A percentile compares a stretch with the other conserved stretches of the same genome.
These are phyloP conservation scores for Diaporthe batatas DNA, from an alignment of 2,329 filamentous ascomycete genomes.

Conservation along the genomic window DNA sequence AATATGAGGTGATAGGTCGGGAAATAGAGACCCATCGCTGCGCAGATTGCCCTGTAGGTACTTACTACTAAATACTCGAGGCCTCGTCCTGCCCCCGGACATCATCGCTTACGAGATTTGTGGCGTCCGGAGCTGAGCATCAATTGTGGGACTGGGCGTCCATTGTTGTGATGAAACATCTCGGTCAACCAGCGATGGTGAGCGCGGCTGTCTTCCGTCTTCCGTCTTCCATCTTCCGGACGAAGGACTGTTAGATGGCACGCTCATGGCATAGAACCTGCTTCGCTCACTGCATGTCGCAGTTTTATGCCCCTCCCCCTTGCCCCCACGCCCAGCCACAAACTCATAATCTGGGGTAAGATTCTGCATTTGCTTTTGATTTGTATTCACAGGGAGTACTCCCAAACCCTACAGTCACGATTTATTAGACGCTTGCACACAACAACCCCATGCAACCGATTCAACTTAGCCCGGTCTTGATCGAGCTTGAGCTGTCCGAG, in stretches of 20 bases:
- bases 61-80: neutral
- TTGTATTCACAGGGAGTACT: too few relatives aligned
- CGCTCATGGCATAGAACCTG: constrained; percentile 1
- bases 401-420: too few relatives aligned
- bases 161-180: neutral
- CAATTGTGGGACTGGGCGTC: constrained; percentile 7
- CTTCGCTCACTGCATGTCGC: neutral
- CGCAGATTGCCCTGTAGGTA: neutral
- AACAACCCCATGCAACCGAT: neutral
- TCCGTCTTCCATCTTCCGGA: constrained; percentile 1
- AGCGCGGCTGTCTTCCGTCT: neutral
- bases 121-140: constrained; percentile 21
- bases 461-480: neutral
- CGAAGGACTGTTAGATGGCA: neutral
- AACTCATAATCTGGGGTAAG: neutral
- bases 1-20: neutral
- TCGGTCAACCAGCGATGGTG: neutral
- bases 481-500: constrained; percentile 6
- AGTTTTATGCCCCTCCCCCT: neutral
- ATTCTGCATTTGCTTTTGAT: neutral
- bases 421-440: too few relatives aligned
- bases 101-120: constrained; percentile 1
- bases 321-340: neutral
- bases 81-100: neutral
- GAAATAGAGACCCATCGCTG: neutral